Base-by-base conservation (phyloP, 2,329 filamentous ascomycete species). In the Ascochyta koolunga region DNA sequence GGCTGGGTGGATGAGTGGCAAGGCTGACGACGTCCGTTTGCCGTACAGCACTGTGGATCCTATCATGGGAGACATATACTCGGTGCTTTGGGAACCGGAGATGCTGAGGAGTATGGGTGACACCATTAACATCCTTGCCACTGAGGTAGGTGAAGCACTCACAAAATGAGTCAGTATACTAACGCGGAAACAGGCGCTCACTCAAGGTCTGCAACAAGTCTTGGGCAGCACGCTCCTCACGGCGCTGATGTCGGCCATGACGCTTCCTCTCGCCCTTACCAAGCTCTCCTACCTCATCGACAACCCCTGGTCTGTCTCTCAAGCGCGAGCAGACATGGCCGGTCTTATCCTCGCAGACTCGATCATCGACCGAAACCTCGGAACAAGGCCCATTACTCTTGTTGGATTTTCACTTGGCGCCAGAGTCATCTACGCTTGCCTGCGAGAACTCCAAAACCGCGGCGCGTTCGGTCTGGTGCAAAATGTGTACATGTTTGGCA, bases 41-140 rank as follows among this genome's bases (percentile, higher is more conserved):
- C 95, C 95, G 7, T 99, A 90, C 76, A 97, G 92, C 78, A 99
- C 96, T 0, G 89, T 99, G 6, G 93, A 99, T 73, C 91, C 96
- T 0, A 86, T 98, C 59, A 99, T 99, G 95, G 95, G 95, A 11
- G 95, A 99, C 71, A 87, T 99, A 15, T 99, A 99, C 77, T 97
- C 93, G 0, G 88, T 99, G 10, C 81, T 96, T 54, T 99, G 95
- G 93, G 95, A 99, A 75, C 96, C 95, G 3, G 95, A 99, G 71
- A 96, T 99, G 93, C 83, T 99, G 70, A 89, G 87, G 65, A 96
- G 91, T 76, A 99, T 97, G 88, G 95, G 95, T 84, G 91, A 95
- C 72, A 99, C 95, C 39, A 98, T 99, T 68, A 97, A 97, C 68
- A 98, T 99, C 76, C 80, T 99, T 60, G 95, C 95, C 53, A 99